These are phyloP conservation scores for Stemphylium vesicarium DNA, from an alignment of 2,329 filamentous ascomycete genomes.

Conservation along the genomic window DNA sequence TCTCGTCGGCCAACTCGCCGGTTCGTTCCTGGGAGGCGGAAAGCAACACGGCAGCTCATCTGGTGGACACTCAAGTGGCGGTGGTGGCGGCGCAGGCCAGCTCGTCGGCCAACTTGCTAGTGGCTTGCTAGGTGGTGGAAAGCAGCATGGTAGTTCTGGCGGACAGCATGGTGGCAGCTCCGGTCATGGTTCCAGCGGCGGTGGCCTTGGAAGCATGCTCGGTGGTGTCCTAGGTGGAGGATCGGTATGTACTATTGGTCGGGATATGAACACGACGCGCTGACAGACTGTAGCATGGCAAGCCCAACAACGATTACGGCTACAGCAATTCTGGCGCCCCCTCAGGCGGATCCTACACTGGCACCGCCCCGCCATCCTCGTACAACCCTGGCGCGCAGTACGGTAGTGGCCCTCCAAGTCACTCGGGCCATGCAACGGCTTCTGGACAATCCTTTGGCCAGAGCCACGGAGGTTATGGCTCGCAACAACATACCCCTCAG, in stretches of 20 bases:
- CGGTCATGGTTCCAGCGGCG: constrained; percentile 22
- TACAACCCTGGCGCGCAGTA: constrained; percentile 57
- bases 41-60: constrained; percentile 35
- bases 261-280: neutral
- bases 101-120: constrained; percentile 63
- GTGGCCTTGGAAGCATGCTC: constrained; percentile 35
- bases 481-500: constrained; percentile 17
- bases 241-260: constrained; percentile 34
- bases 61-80: constrained; percentile 35
- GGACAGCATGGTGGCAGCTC: constrained; percentile 55
- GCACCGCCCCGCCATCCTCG: constrained; percentile 66
- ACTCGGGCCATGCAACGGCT: constrained; percentile 25
- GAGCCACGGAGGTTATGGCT: constrained; percentile 16
- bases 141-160: constrained; percentile 52
- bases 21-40: constrained; percentile 48
- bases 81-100: constrained; percentile 46
- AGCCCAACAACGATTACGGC: constrained; percentile 57
- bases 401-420: constrained; percentile 28
- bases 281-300: constrained; percentile 34
- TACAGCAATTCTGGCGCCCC: constrained; percentile 63
- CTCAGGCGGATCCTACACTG: constrained; percentile 63
- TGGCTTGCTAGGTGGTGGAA: constrained; percentile 49
- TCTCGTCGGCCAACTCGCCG: constrained; percentile 63
- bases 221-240: constrained; percentile 47
- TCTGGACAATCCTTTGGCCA: constrained; percentile 29